Evolutionary conservation across 257 asterid species (phyloP).

Genomic region (Anisodus acutangulus): DNA sequence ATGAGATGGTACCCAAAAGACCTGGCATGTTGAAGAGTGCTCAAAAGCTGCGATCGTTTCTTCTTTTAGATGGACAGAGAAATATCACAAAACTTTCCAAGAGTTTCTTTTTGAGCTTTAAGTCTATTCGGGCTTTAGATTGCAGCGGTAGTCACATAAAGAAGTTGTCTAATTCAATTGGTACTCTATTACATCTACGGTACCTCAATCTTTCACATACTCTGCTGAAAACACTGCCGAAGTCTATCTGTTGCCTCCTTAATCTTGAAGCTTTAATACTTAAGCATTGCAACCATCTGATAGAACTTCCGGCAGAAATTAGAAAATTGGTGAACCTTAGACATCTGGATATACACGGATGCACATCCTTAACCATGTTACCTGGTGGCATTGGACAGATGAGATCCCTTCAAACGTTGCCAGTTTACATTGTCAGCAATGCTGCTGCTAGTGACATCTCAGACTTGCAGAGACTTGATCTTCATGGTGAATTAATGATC

Average conservation of each 20-base stretch:
- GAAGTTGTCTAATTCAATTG: slow-evolving; percentile 19
- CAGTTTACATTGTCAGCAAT: slow-evolving; percentile 21
- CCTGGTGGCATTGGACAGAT: slow-evolving; percentile 30
- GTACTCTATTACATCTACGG: slow-evolving; percentile 29
- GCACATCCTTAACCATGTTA: neutral
- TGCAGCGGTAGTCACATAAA: slow-evolving; percentile 22
- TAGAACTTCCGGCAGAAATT: slow-evolving; percentile 15
- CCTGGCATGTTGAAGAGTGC: slow-evolving; percentile 18
- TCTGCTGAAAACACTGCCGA: slow-evolving; percentile 21
- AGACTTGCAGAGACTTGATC: slow-evolving; percentile 30
- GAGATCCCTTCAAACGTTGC: slow-evolving; percentile 28
- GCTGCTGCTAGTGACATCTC: slow-evolving; percentile 21
- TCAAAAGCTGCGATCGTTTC: slow-evolving; percentile 26
- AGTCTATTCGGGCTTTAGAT: slow-evolving; percentile 29
- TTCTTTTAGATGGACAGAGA: slow-evolving; percentile 19
- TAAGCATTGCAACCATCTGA: slow-evolving; percentile 21
- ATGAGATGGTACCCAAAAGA: neutral
- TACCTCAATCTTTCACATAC: slow-evolving; percentile 32
- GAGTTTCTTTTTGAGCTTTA: slow-evolving; percentile 23
- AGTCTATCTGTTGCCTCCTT: slow-evolving; percentile 27
- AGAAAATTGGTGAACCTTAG: slow-evolving; percentile 31
- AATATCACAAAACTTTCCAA: neutral
- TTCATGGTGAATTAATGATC: slow-evolving; percentile 27
- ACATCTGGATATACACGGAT: slow-evolving; percentile 28
- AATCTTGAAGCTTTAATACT: slow-evolving; percentile 28